Evolutionary conservation across 371 early-diverging fungal species (phyloP), one percentile per base, ranked within the genome.

Genomic region (Mortierella sp.): DNA sequence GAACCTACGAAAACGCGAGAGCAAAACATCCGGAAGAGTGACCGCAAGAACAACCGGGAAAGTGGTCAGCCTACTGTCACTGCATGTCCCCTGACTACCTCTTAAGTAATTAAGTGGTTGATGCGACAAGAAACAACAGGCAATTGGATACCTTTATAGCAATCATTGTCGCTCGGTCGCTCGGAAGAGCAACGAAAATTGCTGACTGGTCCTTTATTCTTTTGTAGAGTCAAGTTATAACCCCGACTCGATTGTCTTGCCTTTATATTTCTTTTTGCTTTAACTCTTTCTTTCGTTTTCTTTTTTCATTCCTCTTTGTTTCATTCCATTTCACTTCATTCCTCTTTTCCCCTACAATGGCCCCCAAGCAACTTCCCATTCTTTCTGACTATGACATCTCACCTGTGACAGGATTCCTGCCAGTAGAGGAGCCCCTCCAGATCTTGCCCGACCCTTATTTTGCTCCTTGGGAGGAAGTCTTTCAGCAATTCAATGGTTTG

Each of bases 351-450:
- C 7, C 36, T 2, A 41, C 68, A 65, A 66, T 79, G 70, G 32
- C 65, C 38, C 57, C 59, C 70, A 76, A 50, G 36, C 28, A 45
- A 21, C 60, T 89, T 74, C 86, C 83, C 52, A 61, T 85, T 58
- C 87, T 95, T 38, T 86, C 91, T 73, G 93, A 96, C 72, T 96
- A 96, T 85, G 97, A 94, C 76, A 92, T 97, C 69, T 90, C 92
- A 58, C 92, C 95, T 2, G 73, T 84, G 32, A 93, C 92, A n/a
- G 98, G 98, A 0, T 98, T 98, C 84, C 84, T 97, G 40, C 97
- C 97, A 2, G 74, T 87, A 24, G 88, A 88, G 40, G 93, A 93
- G 32, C 95, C 95, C 47, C 86, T 97, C 62, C 80, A 85, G 6
- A 86, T 96, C 45, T 85, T 98, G 22, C 82, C 91, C 2, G 88